Evolutionary conservation across 306 rosid genomes (phyloP).

Genomic region (Gastrolobium bilobum): DNA sequence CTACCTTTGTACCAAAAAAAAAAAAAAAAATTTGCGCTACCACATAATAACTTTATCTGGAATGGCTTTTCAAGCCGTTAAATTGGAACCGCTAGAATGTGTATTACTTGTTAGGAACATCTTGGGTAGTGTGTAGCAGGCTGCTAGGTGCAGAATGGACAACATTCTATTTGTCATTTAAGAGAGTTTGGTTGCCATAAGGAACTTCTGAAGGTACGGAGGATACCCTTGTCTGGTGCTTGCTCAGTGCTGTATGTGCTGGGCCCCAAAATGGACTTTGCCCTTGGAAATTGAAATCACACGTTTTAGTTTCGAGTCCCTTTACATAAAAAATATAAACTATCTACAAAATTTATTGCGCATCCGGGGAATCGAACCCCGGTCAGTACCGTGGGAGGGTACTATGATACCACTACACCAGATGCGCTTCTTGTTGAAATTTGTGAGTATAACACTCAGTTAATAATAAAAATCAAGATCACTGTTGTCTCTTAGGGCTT

Average conservation of each 20-base stretch:
- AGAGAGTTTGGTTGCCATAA: too few species aligned
- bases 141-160: conserved; percentile 10
- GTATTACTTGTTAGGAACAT: background rate
- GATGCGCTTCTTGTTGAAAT: conserved; percentile 64
- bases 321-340: background rate
- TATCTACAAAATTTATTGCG: conserved; percentile 51
- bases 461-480: too few species aligned
- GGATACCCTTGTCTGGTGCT: background rate
- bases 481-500: too few species aligned
- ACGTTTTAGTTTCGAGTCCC: background rate
- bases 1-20: background rate
- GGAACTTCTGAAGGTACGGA: background rate
- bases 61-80: conserved; percentile 6
- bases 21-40: too few species aligned
- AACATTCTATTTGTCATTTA: conserved; percentile 8
- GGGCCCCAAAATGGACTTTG: background rate
- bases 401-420: conserved; percentile 99
- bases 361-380: conserved; percentile 99
- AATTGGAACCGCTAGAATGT: conserved; percentile 16
- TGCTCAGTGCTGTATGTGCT: background rate
- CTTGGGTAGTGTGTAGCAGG: background rate
- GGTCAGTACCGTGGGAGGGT: conserved; percentile 99
- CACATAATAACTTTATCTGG: conserved; percentile 23
- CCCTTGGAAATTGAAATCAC: background rate
- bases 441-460: too few species aligned